Percentiles rank a stretch among this genome's conserved stretches.
Evolutionary conservation across 805 yeast genomes (phyloP).

Genomic region (Starmerella floricola): DNA sequence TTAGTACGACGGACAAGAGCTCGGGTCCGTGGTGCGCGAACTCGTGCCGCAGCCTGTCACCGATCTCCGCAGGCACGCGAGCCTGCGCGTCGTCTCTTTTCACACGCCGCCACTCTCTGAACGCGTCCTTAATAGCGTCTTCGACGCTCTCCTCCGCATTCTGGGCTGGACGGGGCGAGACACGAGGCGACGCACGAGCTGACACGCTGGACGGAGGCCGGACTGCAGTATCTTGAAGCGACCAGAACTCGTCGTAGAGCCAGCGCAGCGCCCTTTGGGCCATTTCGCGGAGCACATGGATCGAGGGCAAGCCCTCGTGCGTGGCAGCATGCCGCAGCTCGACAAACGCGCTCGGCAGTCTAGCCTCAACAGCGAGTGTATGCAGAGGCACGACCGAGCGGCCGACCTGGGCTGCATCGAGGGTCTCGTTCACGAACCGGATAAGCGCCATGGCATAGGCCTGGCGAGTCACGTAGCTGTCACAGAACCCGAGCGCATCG

Average conservation of each 20-base stretch:
- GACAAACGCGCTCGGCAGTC: conserved; percentile 70
- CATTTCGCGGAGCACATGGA: conserved; percentile 53
- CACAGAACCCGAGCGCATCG: conserved; percentile 19
- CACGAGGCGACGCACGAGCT: too few species aligned
- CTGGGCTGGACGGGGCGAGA: too few species aligned
- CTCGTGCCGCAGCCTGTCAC: conserved; percentile 2
- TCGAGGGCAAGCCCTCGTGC: conserved; percentile 69
- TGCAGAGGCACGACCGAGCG: conserved; percentile 68
- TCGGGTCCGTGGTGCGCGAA: conserved; percentile 4
- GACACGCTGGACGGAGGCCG: neutral
- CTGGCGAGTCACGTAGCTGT: conserved; percentile 22
- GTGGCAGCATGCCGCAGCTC: conserved; percentile 85
- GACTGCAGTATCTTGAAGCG: conserved; percentile 1
- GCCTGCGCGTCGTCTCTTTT: conserved; percentile 38
- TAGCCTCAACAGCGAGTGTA: conserved; percentile 52
- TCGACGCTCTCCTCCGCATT: conserved; percentile 1
- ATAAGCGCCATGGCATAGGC: conserved; percentile 39
- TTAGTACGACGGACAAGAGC: conserved; percentile 15
- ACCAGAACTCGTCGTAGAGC: conserved; percentile 70
- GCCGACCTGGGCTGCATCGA: conserved; percentile 78
- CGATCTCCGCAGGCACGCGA: conserved; percentile 4
- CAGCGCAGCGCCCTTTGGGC: conserved; percentile 55
- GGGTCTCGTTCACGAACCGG: conserved; percentile 78
- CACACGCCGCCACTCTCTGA: conserved; percentile 38
- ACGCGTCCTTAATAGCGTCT: conserved; percentile 27